Evolutionary conservation across 306 rosid species (phyloP), one percentile per base, ranked within the genome.

Genomic region (Corylus americana): DNA sequence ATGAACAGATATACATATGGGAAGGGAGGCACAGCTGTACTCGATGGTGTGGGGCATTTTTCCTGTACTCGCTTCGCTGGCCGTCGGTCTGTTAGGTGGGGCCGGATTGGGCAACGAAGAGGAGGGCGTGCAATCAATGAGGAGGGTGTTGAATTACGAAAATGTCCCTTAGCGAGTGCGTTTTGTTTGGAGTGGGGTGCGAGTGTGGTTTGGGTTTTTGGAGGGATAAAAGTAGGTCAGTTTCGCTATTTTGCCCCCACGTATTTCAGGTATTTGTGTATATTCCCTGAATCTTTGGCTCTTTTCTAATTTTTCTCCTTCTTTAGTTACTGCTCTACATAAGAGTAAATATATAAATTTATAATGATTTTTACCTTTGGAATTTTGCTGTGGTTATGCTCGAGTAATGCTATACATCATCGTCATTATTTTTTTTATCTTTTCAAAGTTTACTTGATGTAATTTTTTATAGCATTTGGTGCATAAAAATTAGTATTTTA

Each of bases 81-180:
- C 87, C 80, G 79, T 78, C 53, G 8, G 7, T 49, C 49, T 37
- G 29, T 39, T 44, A 5, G 27, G 20, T 17, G 73, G 69, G 71
- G 12, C 44, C 44, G 39, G 16, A 1, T 35, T 42, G 18, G 13
- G 48, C 8, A 27, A 20, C 20, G n/a, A 25, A 1, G 37, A 12
- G 51, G 9, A 18, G 20, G 42, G 16, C 64, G 7, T 16, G 47
- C 18, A 55, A 35, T 72, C 55, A 72, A 77, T 2, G 22, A 73
- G 2, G 27, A 1, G 3, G 27, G 42, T 0, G 45, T n/a, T 16
- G 73, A 22, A 61, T 31, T 58, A 72, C 76, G 44, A 4, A 13
- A 20, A 1, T n/a, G 29, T 17, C 78, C 70, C 53, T 53, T 3
- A 1, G 49, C 49, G 31, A 27, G 51, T 79, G 71, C 39, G 12